Evolutionary conservation across 106 monocot genomes (phyloP).

Genomic region (Iris macrosiphon): DNA sequence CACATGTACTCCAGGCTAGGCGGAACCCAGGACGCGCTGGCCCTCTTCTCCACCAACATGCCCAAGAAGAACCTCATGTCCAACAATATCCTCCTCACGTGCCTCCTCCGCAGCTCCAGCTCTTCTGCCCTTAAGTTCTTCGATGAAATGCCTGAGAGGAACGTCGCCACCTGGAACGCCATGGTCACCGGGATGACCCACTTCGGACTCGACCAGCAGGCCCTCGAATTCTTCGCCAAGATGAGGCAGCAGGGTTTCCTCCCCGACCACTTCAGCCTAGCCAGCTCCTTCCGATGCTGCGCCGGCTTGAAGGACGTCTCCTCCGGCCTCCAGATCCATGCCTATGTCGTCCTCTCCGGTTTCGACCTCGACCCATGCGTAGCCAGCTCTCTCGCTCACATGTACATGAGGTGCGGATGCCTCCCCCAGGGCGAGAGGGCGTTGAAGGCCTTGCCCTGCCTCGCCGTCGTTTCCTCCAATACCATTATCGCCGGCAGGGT

Average conservation of each 20-base stretch:
- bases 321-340: conserved; percentile 52
- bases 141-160: conserved; percentile 50
- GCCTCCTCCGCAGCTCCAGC: conserved; percentile 32
- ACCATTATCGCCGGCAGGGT: conserved; percentile 57
- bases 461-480: conserved; percentile 51
- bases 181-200: conserved; percentile 49
- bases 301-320: conserved; percentile 37
- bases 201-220: conserved; percentile 38
- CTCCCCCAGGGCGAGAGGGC: conserved; percentile 44
- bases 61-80: conserved; percentile 57
- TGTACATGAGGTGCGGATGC: conserved; percentile 63
- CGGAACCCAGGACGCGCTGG: conserved; percentile 7
- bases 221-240: conserved; percentile 20
- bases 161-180: conserved; percentile 62
- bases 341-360: conserved; percentile 20
- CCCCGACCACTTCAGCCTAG: conserved; percentile 58
- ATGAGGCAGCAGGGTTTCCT: conserved; percentile 33
- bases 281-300: conserved; percentile 45
- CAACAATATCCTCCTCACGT: conserved; percentile 54
- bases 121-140: conserved; percentile 39
- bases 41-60: conserved; percentile 34
- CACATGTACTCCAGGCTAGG: conserved; percentile 45
- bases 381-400: conserved; percentile 63
- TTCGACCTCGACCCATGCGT: conserved; percentile 45
- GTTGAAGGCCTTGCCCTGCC: conserved; percentile 26